Evolutionary conservation across 1,284 basidiomycete species (phyloP).

Genomic region (Trichosporon sp.): DNA sequence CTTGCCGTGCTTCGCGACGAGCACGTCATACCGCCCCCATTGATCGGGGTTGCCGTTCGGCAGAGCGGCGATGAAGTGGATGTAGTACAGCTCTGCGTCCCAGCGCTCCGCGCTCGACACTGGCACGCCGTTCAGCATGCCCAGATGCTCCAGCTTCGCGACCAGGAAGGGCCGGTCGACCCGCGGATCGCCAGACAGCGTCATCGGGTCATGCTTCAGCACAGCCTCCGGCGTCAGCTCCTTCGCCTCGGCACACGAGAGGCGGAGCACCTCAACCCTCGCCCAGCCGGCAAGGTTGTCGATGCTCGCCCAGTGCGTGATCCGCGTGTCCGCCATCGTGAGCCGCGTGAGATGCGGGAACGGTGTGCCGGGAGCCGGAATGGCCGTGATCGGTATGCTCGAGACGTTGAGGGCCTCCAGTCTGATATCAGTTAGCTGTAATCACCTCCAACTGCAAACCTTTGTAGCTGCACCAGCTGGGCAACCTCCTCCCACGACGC

Average conservation of each 20-base stretch:
- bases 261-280: conserved; percentile 15
- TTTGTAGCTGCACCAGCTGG: conserved; percentile 54
- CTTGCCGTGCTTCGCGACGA: conserved; percentile 23
- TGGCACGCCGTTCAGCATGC: conserved; percentile 57
- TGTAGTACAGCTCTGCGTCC: conserved; percentile 84
- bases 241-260: conserved; percentile 10
- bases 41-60: not conserved
- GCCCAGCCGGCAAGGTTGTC: conserved; percentile 58
- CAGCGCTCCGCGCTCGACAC: conserved; percentile 58
- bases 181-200: not conserved
- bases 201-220: conserved; percentile 16
- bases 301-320: conserved; percentile 64
- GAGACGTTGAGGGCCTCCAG: conserved; percentile 66
- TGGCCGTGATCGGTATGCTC: conserved; percentile 58
- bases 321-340: conserved; percentile 53
- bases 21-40: conserved; percentile 34
- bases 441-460: conserved; percentile 51
- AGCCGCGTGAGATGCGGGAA: conserved; percentile 54
- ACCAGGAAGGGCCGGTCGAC: conserved; percentile 59
- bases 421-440: conserved; percentile 12
- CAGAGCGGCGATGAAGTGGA: conserved; percentile 56
- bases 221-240: not conserved
- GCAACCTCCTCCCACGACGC: conserved; percentile 59
- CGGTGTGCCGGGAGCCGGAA: conserved; percentile 50
- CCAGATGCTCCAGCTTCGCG: conserved; percentile 64